Base-by-base conservation (phyloP, 176 grass and related monocot species). In the Eleusine indica region DNA sequence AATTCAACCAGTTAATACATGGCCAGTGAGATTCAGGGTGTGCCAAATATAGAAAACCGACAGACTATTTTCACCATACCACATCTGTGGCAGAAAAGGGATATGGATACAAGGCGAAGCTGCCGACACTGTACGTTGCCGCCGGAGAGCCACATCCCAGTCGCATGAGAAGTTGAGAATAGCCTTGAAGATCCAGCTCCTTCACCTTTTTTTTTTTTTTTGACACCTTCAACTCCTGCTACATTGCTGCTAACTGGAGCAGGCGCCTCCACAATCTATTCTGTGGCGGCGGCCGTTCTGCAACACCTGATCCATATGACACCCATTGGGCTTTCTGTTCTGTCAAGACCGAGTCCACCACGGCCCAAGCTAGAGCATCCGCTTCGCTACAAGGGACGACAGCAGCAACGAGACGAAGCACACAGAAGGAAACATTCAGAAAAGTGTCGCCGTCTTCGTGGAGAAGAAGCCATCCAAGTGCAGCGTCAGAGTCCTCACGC, bases 201-300 rank as follows among this genome's bases (percentile, higher is more conserved):
- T 46, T 6, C 44, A 46, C 9, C 43, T 8, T 44, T 44, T 8
- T 8, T 44, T 44, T 44, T 44, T 5, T 44, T 8, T 8, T 44
- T 44, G 43, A 44, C 43, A 44, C 43, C 43, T 44, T 10, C 6
- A 46, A 46, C 44, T 47, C 44, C 2, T 47, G 32, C 32, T 35
- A 2, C 32, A 35, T 43, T 3, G 42, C 56, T 9, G 81, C 41
- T 2, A 83, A 9, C 25, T 25, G 76, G 22, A 35, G 76, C 61
- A 37, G 76, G 76, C n/a, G 18, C 49, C 51, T 65, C 70, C 81
- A 83, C 70, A 74, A 12, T 52, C 57, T 65, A 0, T 65, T 74
- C 57, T 6, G 60, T 32, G 58, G 60, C 71, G 3, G 32, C 71
- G 3, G 32, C 19, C 35, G 21, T 41, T 67, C 62, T n/a, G 7